These are phyloP conservation scores for Aquanectria penicillioides DNA, from an alignment of 2,329 filamentous ascomycete genomes.

Conservation along the genomic window DNA sequence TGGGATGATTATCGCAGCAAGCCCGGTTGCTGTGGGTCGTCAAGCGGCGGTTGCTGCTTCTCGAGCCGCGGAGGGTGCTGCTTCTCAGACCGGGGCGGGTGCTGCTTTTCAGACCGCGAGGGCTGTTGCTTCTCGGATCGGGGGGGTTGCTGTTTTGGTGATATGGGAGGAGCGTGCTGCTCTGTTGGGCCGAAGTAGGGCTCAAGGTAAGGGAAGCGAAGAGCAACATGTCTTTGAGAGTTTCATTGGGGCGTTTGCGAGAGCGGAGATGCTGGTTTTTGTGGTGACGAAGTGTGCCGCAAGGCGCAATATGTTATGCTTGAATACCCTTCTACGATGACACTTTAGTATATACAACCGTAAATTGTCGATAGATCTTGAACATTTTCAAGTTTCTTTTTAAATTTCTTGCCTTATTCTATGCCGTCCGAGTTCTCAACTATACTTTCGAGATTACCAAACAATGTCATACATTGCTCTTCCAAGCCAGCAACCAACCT, in stretches of 20 bases:
- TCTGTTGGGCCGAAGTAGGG: neutral
- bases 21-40: conserved; percentile 22
- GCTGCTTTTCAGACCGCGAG: conserved; percentile 20
- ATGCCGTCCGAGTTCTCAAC: no score
- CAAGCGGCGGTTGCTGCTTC: conserved; percentile 21
- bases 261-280: no score
- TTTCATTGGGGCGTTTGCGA: neutral
- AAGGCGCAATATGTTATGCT: neutral
- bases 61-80: conserved; percentile 20
- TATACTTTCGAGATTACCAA: no score
- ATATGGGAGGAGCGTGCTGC: conserved; percentile 9
- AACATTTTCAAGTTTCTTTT: no score
- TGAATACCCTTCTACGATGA: neutral
- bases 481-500: no score
- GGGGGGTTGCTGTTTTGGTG: conserved; percentile 9
- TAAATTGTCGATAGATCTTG: no score
- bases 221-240: neutral
- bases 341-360: no score
- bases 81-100: conserved; percentile 14
- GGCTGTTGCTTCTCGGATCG: conserved; percentile 21
- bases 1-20: conserved; percentile 4
- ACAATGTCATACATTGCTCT: no score
- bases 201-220: no score
- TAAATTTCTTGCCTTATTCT: no score
- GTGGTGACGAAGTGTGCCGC: neutral